Evolutionary conservation across 2,329 filamentous ascomycete species (phyloP).

Genomic region (Ceratocystis ficicola): DNA sequence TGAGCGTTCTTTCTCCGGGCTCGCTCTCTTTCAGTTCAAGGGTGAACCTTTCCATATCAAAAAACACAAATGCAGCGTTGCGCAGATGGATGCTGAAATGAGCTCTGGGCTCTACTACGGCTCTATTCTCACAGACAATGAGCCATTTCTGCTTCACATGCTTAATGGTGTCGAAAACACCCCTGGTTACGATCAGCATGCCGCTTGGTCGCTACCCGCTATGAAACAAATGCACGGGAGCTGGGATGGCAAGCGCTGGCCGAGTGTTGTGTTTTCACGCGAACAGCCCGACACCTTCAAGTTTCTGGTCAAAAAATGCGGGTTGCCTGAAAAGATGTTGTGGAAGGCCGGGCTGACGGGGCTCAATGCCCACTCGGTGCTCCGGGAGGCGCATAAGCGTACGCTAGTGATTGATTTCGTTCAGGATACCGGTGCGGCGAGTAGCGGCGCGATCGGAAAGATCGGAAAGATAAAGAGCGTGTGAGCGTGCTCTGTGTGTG

Average conservation of each 20-base stretch:
- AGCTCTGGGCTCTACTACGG: neutral
- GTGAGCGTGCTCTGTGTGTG: neutral
- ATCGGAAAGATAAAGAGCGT: neutral
- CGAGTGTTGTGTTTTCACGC: conserved; percentile 4
- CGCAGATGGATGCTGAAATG: neutral
- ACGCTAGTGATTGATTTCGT: neutral
- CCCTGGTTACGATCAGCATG: neutral
- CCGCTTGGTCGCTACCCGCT: neutral
- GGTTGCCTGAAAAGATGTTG: neutral
- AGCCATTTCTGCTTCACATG: neutral
- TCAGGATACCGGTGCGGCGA: neutral
- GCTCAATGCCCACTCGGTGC: neutral
- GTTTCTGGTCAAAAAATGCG: neutral
- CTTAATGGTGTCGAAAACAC: neutral
- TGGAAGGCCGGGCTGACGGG: conserved; percentile 8
- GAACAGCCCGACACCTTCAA: neutral
- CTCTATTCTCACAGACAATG: neutral
- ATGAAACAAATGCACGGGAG: neutral
- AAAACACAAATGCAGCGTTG: neutral
- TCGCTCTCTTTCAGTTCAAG: neutral
- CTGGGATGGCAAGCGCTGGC: neutral
- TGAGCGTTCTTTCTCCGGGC: neutral
- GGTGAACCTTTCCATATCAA: conserved; percentile 1
- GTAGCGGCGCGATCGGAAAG: neutral
- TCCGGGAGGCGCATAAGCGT: neutral